These are phyloP conservation scores for Termitomyces sp. DNA, from an alignment of 768 basidiomycete genomes.

Conservation along the genomic window DNA sequence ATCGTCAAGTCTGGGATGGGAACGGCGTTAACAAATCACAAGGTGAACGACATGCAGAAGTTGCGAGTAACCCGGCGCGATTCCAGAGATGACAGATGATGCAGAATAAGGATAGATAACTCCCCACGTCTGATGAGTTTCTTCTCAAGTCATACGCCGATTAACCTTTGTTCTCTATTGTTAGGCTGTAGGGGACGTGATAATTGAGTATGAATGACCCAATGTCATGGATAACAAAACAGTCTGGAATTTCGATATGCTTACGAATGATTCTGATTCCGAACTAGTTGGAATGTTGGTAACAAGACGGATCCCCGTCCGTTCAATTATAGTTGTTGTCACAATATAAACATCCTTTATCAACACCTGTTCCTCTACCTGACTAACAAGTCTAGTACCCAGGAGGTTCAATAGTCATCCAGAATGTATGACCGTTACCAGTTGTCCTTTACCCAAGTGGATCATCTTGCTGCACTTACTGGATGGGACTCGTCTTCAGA, in stretches of 20 bases:
- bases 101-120: neutral
- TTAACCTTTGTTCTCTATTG: neutral
- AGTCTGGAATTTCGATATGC: neutral
- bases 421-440: neutral
- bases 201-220: neutral
- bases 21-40: neutral
- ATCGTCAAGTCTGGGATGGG: neutral
- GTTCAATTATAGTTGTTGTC: neutral
- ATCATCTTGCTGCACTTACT: neutral
- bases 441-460: neutral
- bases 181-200: neutral
- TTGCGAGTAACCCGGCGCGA: neutral
- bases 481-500: neutral
- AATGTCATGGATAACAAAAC: neutral
- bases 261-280: neutral
- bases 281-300: neutral
- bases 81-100: neutral
- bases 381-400: neutral
- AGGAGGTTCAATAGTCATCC: neutral
- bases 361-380: no score
- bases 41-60: neutral
- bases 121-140: neutral
- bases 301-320: neutral
- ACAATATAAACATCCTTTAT: neutral
- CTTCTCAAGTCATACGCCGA: neutral